phyloP scores from a whole-genome alignment of 352 stramenopile species.

The Plasmopara viticola region DNA sequence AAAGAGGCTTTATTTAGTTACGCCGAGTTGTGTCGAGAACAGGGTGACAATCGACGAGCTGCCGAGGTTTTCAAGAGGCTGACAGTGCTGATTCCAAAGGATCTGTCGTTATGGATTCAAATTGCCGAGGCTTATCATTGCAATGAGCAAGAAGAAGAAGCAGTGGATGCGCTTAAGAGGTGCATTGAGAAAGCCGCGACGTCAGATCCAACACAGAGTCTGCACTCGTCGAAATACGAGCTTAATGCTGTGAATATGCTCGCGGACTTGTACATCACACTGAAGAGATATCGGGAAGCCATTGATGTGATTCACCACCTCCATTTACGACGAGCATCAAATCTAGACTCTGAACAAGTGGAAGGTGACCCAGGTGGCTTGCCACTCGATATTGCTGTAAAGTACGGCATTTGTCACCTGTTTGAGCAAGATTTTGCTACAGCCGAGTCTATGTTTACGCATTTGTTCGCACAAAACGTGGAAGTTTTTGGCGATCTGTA shows the following conservation, averaged over 20 bases:
- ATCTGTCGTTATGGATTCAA: conserved; percentile 82
- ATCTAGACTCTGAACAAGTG: conserved; percentile 48
- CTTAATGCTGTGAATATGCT: conserved; percentile 88
- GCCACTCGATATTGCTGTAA: conserved; percentile 81
- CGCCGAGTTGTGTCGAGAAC: conserved; percentile 68
- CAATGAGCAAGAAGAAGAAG: conserved; percentile 82
- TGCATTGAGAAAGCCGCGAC: conserved; percentile 77
- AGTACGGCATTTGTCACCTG: conserved; percentile 82
- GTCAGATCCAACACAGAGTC: conserved; percentile 42
- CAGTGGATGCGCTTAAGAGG: conserved; percentile 75
- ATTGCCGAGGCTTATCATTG: conserved; percentile 83
- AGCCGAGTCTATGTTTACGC: conserved; percentile 75
- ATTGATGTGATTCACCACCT: conserved; percentile 77
- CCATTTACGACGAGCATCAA: conserved; percentile 55
- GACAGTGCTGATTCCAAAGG: conserved; percentile 54
- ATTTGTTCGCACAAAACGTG: conserved; percentile 78
- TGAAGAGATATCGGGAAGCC: conserved; percentile 77
- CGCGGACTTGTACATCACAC: conserved; percentile 78
- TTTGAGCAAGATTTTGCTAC: conserved; percentile 70
- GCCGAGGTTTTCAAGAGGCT: conserved; percentile 81
- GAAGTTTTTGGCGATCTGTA: conserved; percentile 82
- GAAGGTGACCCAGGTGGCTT: conserved; percentile 61
- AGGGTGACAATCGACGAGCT: conserved; percentile 70
- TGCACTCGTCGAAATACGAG: conserved; percentile 71
- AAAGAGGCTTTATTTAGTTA: conserved; percentile 79